Evolutionary conservation across 371 early-diverging fungal species (phyloP).

Genomic region (Circinella minor): DNA sequence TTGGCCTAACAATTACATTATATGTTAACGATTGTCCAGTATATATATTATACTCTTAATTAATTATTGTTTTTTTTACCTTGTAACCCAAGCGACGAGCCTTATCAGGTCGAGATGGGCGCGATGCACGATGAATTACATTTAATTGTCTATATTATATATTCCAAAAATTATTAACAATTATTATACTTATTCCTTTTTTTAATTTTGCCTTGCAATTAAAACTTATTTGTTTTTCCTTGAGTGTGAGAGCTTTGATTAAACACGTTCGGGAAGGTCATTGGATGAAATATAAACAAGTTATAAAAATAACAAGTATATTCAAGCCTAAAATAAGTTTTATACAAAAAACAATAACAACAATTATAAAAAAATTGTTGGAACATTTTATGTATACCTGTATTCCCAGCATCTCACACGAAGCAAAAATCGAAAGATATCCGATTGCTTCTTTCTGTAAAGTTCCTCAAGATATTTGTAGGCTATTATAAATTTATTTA

Average conservation of each 20-base stretch:
- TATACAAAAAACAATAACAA: neutral
- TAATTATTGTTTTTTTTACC: constrained; percentile 10
- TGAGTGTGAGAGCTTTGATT: constrained; percentile 14
- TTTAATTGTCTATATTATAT: constrained; percentile 76
- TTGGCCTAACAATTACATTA: constrained; percentile 65
- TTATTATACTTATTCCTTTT: neutral
- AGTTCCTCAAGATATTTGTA: constrained; percentile 98
- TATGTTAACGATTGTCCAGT: no score
- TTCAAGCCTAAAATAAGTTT: constrained; percentile 15
- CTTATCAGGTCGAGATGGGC: constrained; percentile 99
- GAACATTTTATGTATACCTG: constrained; percentile 43
- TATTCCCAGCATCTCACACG: constrained; percentile 99
- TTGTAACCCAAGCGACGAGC: constrained; percentile 99
- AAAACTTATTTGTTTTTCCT: neutral
- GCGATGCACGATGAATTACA: constrained; percentile 96
- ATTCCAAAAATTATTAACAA: neutral
- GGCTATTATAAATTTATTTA: constrained; percentile 42
- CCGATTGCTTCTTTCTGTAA: constrained; percentile 98
- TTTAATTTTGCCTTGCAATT: neutral
- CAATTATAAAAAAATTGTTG: no score
- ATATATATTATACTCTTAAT: neutral
- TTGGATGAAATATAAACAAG: constrained; percentile 10
- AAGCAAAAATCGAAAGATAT: constrained; percentile 98
- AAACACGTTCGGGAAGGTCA: constrained; percentile 8
- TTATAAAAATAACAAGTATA: neutral